Conservation (phyloP, 768 basidiomycete genomes). For the Macrolepiota dolichaula region DNA sequence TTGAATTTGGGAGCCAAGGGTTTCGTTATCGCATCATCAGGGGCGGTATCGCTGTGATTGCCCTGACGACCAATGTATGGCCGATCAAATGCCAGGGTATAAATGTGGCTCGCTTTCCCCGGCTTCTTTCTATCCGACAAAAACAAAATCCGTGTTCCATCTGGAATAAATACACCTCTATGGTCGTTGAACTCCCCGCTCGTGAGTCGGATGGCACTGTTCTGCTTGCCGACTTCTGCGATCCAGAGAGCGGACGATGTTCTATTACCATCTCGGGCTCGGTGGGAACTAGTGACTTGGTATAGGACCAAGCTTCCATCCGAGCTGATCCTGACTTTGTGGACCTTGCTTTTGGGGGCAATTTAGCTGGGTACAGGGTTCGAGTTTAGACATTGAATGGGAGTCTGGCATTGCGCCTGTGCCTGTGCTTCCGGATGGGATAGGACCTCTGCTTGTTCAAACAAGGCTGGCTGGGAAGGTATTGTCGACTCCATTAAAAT, state of each 20-base stretch:
- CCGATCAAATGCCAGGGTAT: constrained; percentile 8
- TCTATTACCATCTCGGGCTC: constrained; percentile 16
- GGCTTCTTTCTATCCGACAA: constrained; percentile 26
- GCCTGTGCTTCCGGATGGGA: not conserved
- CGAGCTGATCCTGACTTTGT: constrained; percentile 30
- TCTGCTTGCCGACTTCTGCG: constrained; percentile 22
- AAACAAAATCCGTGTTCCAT: constrained; percentile 25
- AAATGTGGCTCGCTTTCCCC: constrained; percentile 19
- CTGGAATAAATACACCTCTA: constrained; percentile 28
- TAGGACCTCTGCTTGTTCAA: constrained; percentile 5
- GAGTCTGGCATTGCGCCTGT: constrained; percentile 7
- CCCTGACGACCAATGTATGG: constrained; percentile 6
- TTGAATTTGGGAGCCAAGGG: too few species aligned
- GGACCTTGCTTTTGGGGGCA: constrained; percentile 25
- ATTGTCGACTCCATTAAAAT: constrained; percentile 8
- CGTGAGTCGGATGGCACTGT: constrained; percentile 25
- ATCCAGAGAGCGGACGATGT: constrained; percentile 28
- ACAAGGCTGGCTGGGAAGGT: not conserved
- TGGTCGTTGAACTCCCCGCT: constrained; percentile 26
- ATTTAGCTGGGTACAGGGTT: constrained; percentile 21
- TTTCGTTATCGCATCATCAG: too few species aligned
- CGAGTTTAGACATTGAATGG: constrained; percentile 3
- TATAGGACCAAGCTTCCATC: constrained; percentile 27
- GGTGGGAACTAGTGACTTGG: constrained; percentile 30
- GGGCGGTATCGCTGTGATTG: constrained; percentile 15